phyloP scores from a whole-genome alignment of 2,329 filamentous ascomycete genomes.

The Ascochyta pisi region DNA sequence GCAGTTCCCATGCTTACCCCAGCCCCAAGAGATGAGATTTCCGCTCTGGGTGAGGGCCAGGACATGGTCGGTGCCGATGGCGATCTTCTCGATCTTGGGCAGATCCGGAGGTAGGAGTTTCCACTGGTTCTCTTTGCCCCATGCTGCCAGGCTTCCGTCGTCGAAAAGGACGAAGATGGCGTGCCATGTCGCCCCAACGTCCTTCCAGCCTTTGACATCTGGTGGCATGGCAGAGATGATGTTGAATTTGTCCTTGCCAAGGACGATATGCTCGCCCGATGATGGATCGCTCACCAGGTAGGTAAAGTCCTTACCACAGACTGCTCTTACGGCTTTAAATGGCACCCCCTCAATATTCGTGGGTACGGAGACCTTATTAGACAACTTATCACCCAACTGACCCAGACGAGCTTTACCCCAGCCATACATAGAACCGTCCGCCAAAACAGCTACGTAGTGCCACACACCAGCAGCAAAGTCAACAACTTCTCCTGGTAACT shows the following conservation, averaged over 20 bases:
- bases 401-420: constrained; percentile 90
- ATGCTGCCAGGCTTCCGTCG: constrained; percentile 69
- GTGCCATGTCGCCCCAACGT: constrained; percentile 82
- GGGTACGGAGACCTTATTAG: constrained; percentile 49
- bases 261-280: constrained; percentile 67
- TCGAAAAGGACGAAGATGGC: constrained; percentile 73
- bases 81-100: constrained; percentile 67
- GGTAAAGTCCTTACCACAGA: constrained; percentile 87
- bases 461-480: constrained; percentile 76
- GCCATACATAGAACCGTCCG: constrained; percentile 79
- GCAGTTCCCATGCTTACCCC: constrained; percentile 98
- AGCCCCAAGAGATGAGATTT: constrained; percentile 85
- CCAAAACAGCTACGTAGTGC: constrained; percentile 76
- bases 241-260: constrained; percentile 79
- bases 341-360: constrained; percentile 48
- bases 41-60: constrained; percentile 71
- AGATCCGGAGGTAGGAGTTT: constrained; percentile 73
- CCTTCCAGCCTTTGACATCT: constrained; percentile 65
- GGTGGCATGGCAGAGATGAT: constrained; percentile 65
- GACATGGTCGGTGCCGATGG: constrained; percentile 89
- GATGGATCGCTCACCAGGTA: constrained; percentile 66
- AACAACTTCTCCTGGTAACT: constrained; percentile 51
- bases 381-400: constrained; percentile 69
- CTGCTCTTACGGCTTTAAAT: constrained; percentile 71
- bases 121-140: constrained; percentile 86